Conservation (phyloP, 2,329 filamentous ascomycete genomes). For the Rosellinia necatrix region DNA sequence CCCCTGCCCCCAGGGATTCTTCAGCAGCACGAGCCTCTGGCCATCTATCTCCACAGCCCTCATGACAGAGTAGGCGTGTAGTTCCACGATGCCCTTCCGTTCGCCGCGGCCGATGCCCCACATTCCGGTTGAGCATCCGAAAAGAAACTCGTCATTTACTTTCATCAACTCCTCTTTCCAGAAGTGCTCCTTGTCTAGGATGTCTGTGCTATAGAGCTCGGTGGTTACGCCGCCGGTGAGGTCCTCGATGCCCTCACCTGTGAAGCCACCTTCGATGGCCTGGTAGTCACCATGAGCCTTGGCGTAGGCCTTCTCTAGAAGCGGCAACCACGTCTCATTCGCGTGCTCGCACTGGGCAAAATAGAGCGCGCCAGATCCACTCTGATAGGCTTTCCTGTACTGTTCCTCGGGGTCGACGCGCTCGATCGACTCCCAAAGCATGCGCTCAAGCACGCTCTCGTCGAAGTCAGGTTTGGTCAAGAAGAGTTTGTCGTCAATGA, state of each 20-base stretch:
- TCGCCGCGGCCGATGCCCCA: constrained; percentile 52
- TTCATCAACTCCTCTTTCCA: constrained; percentile 79
- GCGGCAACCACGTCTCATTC: constrained; percentile 74
- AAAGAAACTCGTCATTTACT: constrained; percentile 78
- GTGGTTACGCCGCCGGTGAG: constrained; percentile 69
- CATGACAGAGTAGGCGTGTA: constrained; percentile 66
- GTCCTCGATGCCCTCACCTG: constrained; percentile 62
- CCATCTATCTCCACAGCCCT: constrained; percentile 63
- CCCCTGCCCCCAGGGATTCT: constrained; percentile 79
- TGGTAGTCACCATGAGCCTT: constrained; percentile 77
- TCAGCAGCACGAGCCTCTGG: constrained; percentile 66
- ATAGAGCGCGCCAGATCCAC: constrained; percentile 69
- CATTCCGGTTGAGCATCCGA: constrained; percentile 61
- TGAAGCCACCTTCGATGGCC: constrained; percentile 71
- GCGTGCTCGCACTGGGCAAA: constrained; percentile 71
- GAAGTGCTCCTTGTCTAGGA: constrained; percentile 76
- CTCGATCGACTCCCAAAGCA: constrained; percentile 51
- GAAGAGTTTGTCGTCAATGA: constrained; percentile 63
- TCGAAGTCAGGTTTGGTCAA: constrained; percentile 65
- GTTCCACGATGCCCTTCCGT: constrained; percentile 61
- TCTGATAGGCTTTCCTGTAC: constrained; percentile 68
- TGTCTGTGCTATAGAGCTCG: constrained; percentile 68
- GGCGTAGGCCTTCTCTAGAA: constrained; percentile 75
- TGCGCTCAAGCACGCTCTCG: constrained; percentile 56
- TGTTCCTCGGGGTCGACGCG: constrained; percentile 59